These are phyloP conservation scores for Lupinus albus DNA, from an alignment of 306 rosid species.

Conservation along the genomic window DNA sequence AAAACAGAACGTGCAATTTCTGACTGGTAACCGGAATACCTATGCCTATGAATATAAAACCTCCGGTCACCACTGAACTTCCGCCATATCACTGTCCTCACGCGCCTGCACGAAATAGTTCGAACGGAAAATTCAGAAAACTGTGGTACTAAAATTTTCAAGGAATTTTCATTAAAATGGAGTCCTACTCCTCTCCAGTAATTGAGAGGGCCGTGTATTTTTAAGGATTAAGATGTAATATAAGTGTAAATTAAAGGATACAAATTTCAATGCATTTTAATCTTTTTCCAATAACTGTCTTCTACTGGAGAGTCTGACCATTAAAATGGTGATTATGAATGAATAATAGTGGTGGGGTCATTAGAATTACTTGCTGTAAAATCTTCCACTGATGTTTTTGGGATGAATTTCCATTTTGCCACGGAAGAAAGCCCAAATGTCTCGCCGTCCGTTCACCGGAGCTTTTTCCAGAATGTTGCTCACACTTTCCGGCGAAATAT, in stretches of 20 bases:
- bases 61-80: constrained; percentile 56
- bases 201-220: too few relatives aligned
- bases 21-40: constrained; percentile 67
- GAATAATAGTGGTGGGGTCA: constrained; percentile 6
- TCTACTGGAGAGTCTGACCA: too few relatives aligned
- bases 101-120: constrained; percentile 49
- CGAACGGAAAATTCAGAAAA: not conserved
- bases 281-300: too few relatives aligned
- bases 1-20: constrained; percentile 68
- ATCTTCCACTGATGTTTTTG: constrained; percentile 71
- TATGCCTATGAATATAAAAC: constrained; percentile 58
- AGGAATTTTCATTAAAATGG: too few relatives aligned
- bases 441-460: constrained; percentile 55
- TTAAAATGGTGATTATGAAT: too few relatives aligned
- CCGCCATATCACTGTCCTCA: constrained; percentile 68
- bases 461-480: constrained; percentile 42
- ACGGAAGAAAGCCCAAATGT: constrained; percentile 72
- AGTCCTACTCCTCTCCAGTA: too few relatives aligned
- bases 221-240: too few relatives aligned
- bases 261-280: too few relatives aligned
- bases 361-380: constrained; percentile 70
- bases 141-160: not conserved
- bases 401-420: constrained; percentile 86
- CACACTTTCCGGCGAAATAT: constrained; percentile 54
- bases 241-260: too few relatives aligned